Conservation (phyloP, 306 rosid genomes). For the Alnus glutinosa region DNA sequence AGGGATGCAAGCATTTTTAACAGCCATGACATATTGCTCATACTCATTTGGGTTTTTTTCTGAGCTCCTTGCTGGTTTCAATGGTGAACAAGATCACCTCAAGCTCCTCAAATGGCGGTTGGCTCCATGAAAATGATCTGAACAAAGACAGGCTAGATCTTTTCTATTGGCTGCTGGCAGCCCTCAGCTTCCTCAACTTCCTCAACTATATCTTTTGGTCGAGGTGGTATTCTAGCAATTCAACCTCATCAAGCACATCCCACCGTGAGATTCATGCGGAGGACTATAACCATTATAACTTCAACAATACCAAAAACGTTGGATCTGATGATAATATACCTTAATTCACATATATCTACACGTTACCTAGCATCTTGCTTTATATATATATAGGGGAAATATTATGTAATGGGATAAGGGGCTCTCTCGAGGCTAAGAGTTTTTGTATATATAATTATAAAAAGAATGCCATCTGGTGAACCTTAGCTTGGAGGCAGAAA, state of each 20-base stretch:
- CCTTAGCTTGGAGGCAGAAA: background rate
- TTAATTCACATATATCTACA: background rate
- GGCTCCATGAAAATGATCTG: constrained; percentile 73
- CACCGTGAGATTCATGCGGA: constrained; percentile 14
- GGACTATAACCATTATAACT: constrained; percentile 17
- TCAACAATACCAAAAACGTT: constrained; percentile 26
- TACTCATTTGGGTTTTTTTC: constrained; percentile 86
- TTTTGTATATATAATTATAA: constrained; percentile 14
- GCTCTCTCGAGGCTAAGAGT: constrained; percentile 2
- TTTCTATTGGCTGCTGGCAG: constrained; percentile 81
- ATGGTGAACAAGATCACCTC: constrained; percentile 76
- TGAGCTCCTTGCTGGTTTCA: constrained; percentile 77
- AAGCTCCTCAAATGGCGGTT: constrained; percentile 45
- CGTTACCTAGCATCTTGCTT: no score
- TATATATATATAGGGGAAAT: background rate
- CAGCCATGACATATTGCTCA: constrained; percentile 84
- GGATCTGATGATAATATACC: constrained; percentile 36
- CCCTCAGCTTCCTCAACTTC: constrained; percentile 76
- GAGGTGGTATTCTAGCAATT: constrained; percentile 50
- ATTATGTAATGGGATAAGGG: background rate
- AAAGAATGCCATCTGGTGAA: constrained; percentile 3
- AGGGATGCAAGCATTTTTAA: constrained; percentile 85
- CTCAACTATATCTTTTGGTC: constrained; percentile 84
- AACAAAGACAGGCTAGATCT: constrained; percentile 87
- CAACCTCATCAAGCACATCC: constrained; percentile 36